Evolutionary conservation across 768 basidiomycete species (phyloP).

Genomic region (Hortiboletus campestris): DNA sequence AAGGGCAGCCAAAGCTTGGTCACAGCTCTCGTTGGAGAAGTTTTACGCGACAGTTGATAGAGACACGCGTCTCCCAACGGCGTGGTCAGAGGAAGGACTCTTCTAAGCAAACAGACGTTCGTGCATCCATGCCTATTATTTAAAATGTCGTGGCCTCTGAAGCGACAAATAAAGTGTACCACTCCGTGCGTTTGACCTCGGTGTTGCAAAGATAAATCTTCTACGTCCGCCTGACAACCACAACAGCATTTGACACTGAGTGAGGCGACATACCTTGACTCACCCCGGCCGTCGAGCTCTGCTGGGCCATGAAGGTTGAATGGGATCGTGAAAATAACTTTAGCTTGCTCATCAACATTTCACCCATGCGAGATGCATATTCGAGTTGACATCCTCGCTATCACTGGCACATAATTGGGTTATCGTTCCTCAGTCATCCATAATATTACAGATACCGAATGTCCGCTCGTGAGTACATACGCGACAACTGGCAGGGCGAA

Average conservation of each 20-base stretch:
- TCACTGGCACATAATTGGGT: too few relatives aligned
- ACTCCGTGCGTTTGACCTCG: not conserved
- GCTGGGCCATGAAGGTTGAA: too few relatives aligned
- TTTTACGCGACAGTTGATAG: not conserved
- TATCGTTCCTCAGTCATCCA: not conserved
- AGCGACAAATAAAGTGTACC: not conserved
- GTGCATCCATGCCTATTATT: too few relatives aligned
- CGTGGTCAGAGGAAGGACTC: not conserved
- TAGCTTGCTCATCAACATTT: not conserved
- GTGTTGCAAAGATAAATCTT: too few relatives aligned
- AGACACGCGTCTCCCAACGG: not conserved
- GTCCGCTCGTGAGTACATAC: constrained; percentile 13
- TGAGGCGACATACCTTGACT: not conserved
- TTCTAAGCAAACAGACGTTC: too few relatives aligned
- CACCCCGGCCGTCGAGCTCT: too few relatives aligned
- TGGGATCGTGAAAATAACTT: not conserved
- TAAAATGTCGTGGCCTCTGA: too few relatives aligned
- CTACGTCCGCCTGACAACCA: too few relatives aligned
- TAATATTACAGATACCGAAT: constrained; percentile 23
- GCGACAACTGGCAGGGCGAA: constrained; percentile 7
- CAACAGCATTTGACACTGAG: too few relatives aligned
- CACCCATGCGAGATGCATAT: too few relatives aligned
- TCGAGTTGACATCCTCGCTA: too few relatives aligned
- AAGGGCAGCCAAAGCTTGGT: not conserved
- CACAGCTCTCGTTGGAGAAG: not conserved